Percentiles rank a stretch among this genome's conserved stretches.
Evolutionary conservation across 176 grass and related monocot genomes (phyloP).

Genomic region (Musa beccarii): DNA sequence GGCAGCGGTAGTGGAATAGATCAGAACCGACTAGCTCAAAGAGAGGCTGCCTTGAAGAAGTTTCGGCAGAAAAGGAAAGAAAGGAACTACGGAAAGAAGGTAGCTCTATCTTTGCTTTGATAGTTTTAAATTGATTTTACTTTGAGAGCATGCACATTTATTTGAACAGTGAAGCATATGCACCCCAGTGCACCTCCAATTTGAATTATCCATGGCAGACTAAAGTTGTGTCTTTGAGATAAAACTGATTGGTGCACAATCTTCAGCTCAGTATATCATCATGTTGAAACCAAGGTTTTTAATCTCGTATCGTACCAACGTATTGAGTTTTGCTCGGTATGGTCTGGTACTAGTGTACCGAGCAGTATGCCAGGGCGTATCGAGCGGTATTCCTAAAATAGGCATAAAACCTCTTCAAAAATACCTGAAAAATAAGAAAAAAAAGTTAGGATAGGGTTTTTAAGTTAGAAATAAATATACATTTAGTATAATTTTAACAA

Average conservation of each 20-base stretch:
- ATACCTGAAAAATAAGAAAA: too few relatives aligned
- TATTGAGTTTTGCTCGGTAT: too few relatives aligned
- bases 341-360: too few relatives aligned
- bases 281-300: too few relatives aligned
- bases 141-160: neutral
- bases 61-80: conserved; percentile 66
- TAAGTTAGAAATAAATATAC: too few relatives aligned
- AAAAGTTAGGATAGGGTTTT: too few relatives aligned
- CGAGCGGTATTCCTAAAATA: too few relatives aligned
- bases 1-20: conserved; percentile 39
- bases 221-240: neutral
- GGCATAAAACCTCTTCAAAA: too few relatives aligned
- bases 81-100: conserved; percentile 79
- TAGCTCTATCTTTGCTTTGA: conserved; percentile 2
- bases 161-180: neutral
- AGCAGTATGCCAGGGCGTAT: too few relatives aligned
- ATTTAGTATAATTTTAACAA: too few relatives aligned
- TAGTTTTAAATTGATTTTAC: conserved; percentile 14
- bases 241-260: neutral
- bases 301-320: too few relatives aligned
- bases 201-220: neutral
- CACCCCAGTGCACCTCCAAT: neutral
- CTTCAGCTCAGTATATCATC: too few relatives aligned
- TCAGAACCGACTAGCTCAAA: conserved; percentile 37
- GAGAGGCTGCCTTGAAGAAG: conserved; percentile 68